Evolutionary conservation across 768 basidiomycete species (phyloP).

Genomic region (Daedaleopsis sinensis): DNA sequence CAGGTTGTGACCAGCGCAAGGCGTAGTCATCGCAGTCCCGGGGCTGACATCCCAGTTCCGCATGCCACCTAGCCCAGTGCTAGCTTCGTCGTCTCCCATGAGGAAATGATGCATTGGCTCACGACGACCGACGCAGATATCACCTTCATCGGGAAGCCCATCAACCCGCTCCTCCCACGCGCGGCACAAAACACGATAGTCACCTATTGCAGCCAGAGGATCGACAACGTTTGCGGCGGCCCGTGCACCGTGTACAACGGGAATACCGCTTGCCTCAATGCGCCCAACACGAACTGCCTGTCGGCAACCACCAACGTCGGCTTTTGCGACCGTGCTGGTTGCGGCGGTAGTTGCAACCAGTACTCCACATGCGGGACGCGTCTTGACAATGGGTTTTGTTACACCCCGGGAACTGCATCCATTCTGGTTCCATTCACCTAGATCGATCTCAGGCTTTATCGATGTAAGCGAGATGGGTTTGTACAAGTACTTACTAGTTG

Average conservation of each 20-base stretch:
- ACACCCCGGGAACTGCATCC: not conserved
- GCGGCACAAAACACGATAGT: constrained; percentile 26
- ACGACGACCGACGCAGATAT: constrained; percentile 20
- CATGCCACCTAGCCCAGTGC: no score
- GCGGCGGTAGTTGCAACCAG: constrained; percentile 30
- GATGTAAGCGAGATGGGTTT: no score
- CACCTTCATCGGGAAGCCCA: constrained; percentile 24
- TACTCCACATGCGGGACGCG: constrained; percentile 28
- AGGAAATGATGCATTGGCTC: constrained; percentile 13
- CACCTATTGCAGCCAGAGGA: constrained; percentile 29
- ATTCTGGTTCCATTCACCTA: not conserved
- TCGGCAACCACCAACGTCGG: constrained; percentile 31
- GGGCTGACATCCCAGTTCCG: no score
- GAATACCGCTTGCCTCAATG: constrained; percentile 25
- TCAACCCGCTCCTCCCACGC: constrained; percentile 14
- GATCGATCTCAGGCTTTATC: no score
- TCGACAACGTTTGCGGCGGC: constrained; percentile 31
- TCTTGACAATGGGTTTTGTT: constrained; percentile 20
- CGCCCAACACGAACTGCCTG: constrained; percentile 33
- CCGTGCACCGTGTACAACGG: constrained; percentile 36
- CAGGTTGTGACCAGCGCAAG: no score
- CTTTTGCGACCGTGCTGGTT: constrained; percentile 31
- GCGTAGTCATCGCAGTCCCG: no score
- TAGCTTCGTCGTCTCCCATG: no score
- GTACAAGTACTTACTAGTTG: no score